These are phyloP conservation scores for Macrophomina phaseolina DNA, from an alignment of 2,329 filamentous ascomycete species.

Conservation along the genomic window DNA sequence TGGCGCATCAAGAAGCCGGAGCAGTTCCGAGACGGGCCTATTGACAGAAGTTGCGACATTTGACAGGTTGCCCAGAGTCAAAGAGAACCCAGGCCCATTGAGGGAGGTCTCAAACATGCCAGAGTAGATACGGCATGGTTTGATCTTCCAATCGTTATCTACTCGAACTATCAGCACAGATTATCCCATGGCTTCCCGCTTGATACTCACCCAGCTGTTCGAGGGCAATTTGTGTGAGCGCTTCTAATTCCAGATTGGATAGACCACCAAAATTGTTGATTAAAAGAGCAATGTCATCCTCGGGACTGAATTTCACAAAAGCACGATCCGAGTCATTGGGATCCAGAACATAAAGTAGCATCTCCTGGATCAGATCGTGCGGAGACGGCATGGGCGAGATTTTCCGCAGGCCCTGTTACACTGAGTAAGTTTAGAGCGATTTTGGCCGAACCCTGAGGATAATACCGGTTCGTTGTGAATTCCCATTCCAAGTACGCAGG, in stretches of 20 bases:
- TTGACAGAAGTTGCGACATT: conserved; percentile 51
- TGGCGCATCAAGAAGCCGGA: conserved; percentile 56
- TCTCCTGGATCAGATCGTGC: conserved; percentile 54
- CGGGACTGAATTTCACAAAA: conserved; percentile 54
- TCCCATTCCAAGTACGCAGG: conserved; percentile 53
- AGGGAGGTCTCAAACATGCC: conserved; percentile 76
- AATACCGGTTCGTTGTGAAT: conserved; percentile 58
- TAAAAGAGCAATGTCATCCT: conserved; percentile 53
- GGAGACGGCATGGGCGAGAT: conserved; percentile 55
- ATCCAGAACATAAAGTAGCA: conserved; percentile 57
- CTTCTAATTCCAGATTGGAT: conserved; percentile 55
- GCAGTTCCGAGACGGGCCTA: conserved; percentile 47
- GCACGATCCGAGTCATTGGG: conserved; percentile 54
- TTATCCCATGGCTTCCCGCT: background rate
- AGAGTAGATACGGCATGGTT: conserved; percentile 65
- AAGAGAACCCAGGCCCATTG: conserved; percentile 71
- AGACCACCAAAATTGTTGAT: conserved; percentile 59
- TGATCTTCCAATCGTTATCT: conserved; percentile 61
- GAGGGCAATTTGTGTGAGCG: conserved; percentile 51
- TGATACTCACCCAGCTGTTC: conserved; percentile 41
- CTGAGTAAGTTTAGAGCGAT: background rate
- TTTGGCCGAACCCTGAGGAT: no score
- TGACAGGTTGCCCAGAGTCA: conserved; percentile 60
- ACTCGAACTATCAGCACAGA: background rate
- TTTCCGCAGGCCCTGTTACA: conserved; percentile 49